Evolutionary conservation across 192 early-diverging fungal species (phyloP).

Genomic region (Chytriomyces sp.): DNA sequence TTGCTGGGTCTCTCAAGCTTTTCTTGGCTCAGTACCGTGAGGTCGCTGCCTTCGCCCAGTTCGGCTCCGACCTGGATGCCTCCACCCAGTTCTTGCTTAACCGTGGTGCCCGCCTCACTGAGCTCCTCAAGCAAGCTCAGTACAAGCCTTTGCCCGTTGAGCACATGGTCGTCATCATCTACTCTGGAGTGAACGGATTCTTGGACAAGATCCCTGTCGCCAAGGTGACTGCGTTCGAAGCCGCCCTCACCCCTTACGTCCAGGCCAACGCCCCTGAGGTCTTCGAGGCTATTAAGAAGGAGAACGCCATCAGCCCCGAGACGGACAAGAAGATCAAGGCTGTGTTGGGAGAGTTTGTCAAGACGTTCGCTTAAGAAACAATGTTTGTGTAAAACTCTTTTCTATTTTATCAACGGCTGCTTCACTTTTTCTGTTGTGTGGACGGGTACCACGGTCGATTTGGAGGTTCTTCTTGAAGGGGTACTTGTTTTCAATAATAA

Average conservation of each 20-base stretch:
- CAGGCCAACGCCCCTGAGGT: conserved; percentile 86
- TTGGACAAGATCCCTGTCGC: conserved; percentile 96
- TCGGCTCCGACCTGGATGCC: conserved; percentile 99
- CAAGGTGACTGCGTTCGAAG: conserved; percentile 93
- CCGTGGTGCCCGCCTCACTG: conserved; percentile 99
- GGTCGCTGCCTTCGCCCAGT: conserved; percentile 99
- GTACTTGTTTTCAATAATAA: too few relatives aligned
- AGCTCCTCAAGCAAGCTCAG: conserved; percentile 99
- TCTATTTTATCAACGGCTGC: too few relatives aligned
- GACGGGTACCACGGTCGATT: too few relatives aligned
- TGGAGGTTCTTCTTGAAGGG: too few relatives aligned
- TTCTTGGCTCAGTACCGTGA: conserved; percentile 98
- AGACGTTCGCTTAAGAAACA: conserved; percentile 36
- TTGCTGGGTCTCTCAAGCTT: conserved; percentile 99
- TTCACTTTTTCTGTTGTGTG: too few relatives aligned
- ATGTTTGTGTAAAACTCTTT: too few relatives aligned
- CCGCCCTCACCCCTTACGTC: conserved; percentile 85
- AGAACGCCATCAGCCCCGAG: conserved; percentile 85
- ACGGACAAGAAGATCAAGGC: conserved; percentile 91
- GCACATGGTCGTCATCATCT: conserved; percentile 97
- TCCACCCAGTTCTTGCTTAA: conserved; percentile 99
- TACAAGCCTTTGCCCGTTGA: conserved; percentile 95
- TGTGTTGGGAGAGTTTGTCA: conserved; percentile 60
- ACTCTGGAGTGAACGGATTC: conserved; percentile 99
- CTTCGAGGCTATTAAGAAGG: conserved; percentile 86